Conservation (phyloP, 2,329 filamentous ascomycete genomes). For the Phyllosticta capitalensis region DNA sequence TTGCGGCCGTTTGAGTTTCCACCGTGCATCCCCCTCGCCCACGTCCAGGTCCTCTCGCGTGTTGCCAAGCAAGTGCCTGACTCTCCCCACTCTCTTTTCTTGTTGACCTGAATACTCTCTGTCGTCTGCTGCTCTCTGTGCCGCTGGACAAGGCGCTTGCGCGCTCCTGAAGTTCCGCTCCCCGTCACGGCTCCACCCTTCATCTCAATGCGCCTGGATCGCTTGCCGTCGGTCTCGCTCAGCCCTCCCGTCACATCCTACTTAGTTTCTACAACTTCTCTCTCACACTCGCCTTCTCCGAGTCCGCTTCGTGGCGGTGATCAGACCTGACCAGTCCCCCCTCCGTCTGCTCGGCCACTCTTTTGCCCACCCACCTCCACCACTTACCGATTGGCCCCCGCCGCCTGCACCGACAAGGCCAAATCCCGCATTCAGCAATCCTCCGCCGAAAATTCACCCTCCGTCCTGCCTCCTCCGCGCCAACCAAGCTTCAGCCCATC, state of each 20-base stretch:
- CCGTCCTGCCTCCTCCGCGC: constrained; percentile 5
- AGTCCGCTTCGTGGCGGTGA: neutral
- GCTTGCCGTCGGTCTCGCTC: constrained; percentile 10
- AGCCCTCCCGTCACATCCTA: constrained; percentile 10
- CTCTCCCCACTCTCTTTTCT: neutral
- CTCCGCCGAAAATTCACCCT: constrained; percentile 7
- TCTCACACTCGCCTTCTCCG: neutral
- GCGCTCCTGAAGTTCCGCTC: constrained; percentile 2
- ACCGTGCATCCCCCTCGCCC: neutral
- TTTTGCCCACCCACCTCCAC: constrained; percentile 2
- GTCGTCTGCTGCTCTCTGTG: neutral
- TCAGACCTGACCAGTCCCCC: neutral
- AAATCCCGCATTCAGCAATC: constrained; percentile 7
- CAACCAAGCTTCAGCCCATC: constrained; percentile 7
- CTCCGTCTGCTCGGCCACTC: neutral
- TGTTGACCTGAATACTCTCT: neutral
- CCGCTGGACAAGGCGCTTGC: neutral
- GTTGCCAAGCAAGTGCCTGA: neutral
- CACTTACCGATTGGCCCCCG: constrained; percentile 6
- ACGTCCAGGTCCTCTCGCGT: too few species aligned
- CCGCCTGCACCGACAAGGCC: constrained; percentile 1
- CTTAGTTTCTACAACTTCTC: constrained; percentile 8
- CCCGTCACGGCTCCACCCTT: constrained; percentile 11
- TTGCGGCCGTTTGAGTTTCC: neutral
- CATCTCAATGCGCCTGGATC: constrained; percentile 12